Base-by-base conservation (phyloP, 768 basidiomycete species). In the Leccinum rimulosum region DNA sequence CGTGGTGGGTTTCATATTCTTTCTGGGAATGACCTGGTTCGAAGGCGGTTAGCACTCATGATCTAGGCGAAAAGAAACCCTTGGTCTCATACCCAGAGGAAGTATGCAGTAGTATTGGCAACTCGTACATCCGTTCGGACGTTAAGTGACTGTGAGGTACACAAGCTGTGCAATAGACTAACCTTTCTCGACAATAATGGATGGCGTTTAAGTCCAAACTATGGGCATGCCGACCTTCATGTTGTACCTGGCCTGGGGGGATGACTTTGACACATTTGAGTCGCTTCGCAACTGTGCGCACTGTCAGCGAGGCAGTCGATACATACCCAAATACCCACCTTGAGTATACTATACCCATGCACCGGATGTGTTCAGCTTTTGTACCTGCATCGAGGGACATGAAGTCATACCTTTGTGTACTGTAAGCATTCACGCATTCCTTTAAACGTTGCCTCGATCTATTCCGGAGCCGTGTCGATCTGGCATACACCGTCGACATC, bases 51-150 rank as follows among this genome's bases (percentile, higher is more conserved):
- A 55, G 9, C 4, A 17, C 45, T 27, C 2, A 14, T 2, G 7
- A 48, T 28, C 11, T 5, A 10, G 10, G 14, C 7, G 25, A 49
- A 25, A 27, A 10, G 22, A 27, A 6, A 19, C 2, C 8, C 0
- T 25, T 4, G 25, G 14, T 48, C 15, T 0, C 70, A 43, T 66
- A 84, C 84, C 82, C 57, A 79, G 68, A 0, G 80, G 81, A 11
- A 85, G 72, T 0, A 77, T 83, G 59, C 84, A 86, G 62, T 79
- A 81, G 66, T 86, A 86, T 14, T 79, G 80, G 61, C 85, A 86
- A 52, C 76, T 76, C 4, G 73, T 69, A 64, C 85, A 86, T 40
- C 82, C 84, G 57, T 15, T 53, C 12, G 2, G 15, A 31, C 33
- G 36, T 70, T 28, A 68, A 61, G 2, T 36, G 6, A 33, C 12